phyloP scores from a whole-genome alignment of 2,329 filamentous ascomycete genomes.

The Beauveria rudraprayagi region DNA sequence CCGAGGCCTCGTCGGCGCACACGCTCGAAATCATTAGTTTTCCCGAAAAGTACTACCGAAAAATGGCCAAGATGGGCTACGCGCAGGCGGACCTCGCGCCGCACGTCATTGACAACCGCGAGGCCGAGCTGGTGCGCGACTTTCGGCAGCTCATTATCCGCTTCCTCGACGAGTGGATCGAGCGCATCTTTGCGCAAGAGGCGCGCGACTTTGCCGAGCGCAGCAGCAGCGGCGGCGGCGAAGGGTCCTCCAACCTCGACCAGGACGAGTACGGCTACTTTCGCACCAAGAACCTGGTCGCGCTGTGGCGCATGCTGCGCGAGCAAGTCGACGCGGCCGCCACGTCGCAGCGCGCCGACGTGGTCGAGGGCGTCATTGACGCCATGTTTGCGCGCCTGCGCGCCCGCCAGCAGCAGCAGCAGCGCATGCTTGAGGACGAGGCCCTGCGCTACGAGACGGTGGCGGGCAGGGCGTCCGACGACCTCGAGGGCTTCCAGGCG shows the following conservation, averaged over 20 bases:
- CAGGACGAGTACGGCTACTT: slow-evolving; percentile 84
- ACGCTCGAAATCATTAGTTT: slow-evolving; percentile 90
- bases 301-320: slow-evolving; percentile 95
- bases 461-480: slow-evolving; percentile 33
- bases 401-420: slow-evolving; percentile 75
- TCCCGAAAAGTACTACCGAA: slow-evolving; percentile 91
- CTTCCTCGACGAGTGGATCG: slow-evolving; percentile 95
- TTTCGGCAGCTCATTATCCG: slow-evolving; percentile 94
- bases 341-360: slow-evolving; percentile 77
- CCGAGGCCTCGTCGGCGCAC: slow-evolving; percentile 75
- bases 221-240: slow-evolving; percentile 34
- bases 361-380: slow-evolving; percentile 91
- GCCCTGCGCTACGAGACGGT: slow-evolving; percentile 59
- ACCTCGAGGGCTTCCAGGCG: slow-evolving; percentile 63
- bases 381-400: slow-evolving; percentile 89
- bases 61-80: slow-evolving; percentile 87
- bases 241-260: slow-evolving; percentile 63
- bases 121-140: slow-evolving; percentile 82
- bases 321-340: slow-evolving; percentile 84
- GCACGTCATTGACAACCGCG: slow-evolving; percentile 84
- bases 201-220: slow-evolving; percentile 72
- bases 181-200: slow-evolving; percentile 80
- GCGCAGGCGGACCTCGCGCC: slow-evolving; percentile 67
- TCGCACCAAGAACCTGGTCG: slow-evolving; percentile 82
- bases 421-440: slow-evolving; percentile 82